These are phyloP conservation scores for Erysimum cheiranthoides DNA, from an alignment of 345 rosid species.

Conservation along the genomic window DNA sequence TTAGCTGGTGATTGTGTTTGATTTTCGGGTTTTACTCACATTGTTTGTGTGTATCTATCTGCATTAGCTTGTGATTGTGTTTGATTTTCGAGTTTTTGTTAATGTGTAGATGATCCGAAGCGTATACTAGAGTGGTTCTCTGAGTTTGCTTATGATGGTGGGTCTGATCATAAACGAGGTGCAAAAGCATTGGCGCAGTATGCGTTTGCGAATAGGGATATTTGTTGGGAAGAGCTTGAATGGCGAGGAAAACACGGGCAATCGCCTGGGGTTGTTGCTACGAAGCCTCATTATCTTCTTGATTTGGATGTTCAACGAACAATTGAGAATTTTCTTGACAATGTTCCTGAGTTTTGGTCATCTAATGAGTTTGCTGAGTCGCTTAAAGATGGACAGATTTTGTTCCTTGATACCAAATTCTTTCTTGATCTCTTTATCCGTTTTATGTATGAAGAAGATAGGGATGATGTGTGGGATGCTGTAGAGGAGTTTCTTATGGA, in stretches of 20 bases:
- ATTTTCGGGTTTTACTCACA: no score
- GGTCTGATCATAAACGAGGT: slow-evolving; percentile 74
- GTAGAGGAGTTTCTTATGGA: slow-evolving; percentile 70
- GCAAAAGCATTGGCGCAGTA: slow-evolving; percentile 91
- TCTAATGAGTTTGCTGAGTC: slow-evolving; percentile 83
- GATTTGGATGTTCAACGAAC: slow-evolving; percentile 81
- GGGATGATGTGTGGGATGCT: slow-evolving; percentile 71
- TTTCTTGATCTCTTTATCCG: slow-evolving; percentile 65
- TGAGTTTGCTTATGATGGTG: slow-evolving; percentile 62
- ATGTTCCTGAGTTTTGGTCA: slow-evolving; percentile 94
- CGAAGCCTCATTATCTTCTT: slow-evolving; percentile 94
- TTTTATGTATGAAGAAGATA: slow-evolving; percentile 73
- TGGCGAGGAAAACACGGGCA: slow-evolving; percentile 98
- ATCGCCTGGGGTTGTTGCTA: slow-evolving; percentile 93
- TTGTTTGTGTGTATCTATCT: no score
- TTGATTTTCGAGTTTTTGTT: slow-evolving; percentile 2
- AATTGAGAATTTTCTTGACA: slow-evolving; percentile 72
- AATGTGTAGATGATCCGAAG: slow-evolving; percentile 59
- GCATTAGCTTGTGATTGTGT: neutral
- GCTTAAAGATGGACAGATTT: slow-evolving; percentile 78
- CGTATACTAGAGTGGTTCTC: slow-evolving; percentile 77
- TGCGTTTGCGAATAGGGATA: slow-evolving; percentile 83
- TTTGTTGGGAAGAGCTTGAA: slow-evolving; percentile 96
- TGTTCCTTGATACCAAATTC: slow-evolving; percentile 65
- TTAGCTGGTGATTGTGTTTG: no score